These are phyloP conservation scores for Leccinum broughii DNA, from an alignment of 768 basidiomycete genomes.

Conservation along the genomic window DNA sequence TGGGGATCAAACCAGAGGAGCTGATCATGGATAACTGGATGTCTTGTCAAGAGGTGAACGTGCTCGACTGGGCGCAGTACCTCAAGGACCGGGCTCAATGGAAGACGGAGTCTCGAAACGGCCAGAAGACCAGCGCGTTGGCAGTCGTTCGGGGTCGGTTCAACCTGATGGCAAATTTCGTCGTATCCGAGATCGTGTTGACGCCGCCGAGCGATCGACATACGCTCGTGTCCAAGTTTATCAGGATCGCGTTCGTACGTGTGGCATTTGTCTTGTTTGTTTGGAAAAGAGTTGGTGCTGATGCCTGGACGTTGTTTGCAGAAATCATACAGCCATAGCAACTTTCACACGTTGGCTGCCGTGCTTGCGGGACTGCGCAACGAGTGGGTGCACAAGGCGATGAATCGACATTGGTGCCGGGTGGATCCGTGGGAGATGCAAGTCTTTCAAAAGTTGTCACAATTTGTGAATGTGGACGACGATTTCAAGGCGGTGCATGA, in stretches of 20 bases:
- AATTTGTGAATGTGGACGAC: conserved; percentile 32
- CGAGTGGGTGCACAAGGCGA: conserved; percentile 65
- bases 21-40: conserved; percentile 73
- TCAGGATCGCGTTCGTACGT: conserved; percentile 82
- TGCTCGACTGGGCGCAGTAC: conserved; percentile 83
- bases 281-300: not conserved
- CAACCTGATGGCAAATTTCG: conserved; percentile 81
- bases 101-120: conserved; percentile 59
- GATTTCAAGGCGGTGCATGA: conserved; percentile 78
- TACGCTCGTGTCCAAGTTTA: conserved; percentile 71
- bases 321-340: conserved; percentile 80
- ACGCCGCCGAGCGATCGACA: conserved; percentile 67
- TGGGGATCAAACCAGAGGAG: conserved; percentile 61
- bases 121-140: conserved; percentile 68
- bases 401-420: conserved; percentile 59
- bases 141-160: conserved; percentile 78
- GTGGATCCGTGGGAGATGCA: conserved; percentile 41
- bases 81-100: conserved; percentile 72
- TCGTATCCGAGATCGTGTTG: conserved; percentile 76
- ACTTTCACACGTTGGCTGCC: conserved; percentile 77
- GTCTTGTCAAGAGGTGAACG: conserved; percentile 58
- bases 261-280: not conserved
- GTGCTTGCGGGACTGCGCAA: conserved; percentile 75
- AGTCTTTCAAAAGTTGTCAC: too few species aligned
- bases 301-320: conserved; percentile 30